Base-by-base conservation (phyloP, 139 green algal species). In the Limnomonas spitsbergensis region DNA sequence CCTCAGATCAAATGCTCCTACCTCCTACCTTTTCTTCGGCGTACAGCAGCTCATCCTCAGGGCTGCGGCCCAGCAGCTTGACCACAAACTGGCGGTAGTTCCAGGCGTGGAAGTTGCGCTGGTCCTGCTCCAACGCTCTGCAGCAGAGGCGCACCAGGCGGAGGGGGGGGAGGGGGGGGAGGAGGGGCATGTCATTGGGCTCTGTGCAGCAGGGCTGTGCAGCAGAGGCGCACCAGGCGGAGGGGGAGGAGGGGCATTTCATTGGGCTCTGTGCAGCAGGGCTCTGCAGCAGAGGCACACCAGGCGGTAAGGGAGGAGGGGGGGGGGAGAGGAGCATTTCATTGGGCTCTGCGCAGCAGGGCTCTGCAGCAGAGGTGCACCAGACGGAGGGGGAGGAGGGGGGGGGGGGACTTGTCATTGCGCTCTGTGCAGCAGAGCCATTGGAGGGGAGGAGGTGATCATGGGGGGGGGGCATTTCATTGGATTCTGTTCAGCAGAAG, bases 51-150 rank as follows among this genome's bases (percentile, higher is more conserved):
- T 95, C 89, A 0, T 85, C 75, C 67, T 85, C 73, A 27, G 85
- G 52, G 4, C 40, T 38, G 26, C 35, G 86, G 29, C 86, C 88
- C 80, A 93, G 86, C 20, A 81, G 74, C 39, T 75, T 73, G 24
- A 76, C 80, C 0, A 98, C 38, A 29, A 91, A 95, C 69, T 89
- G 86, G 2, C 95, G 85, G 84, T 99, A 98, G 20, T 81, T 87
- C 95, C 95, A 99, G 40, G 88, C 92, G 73, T 98, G 93, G 78
- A 99, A 99, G 84, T 99, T 99, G 54, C 95, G 89, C 31, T 86
- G 81, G 85, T 99, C 95, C n/a, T 82, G 69, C 27, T 93, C 81
- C 69, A 98, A 84, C 38, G 97, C 83, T 74, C 85, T 94, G n/a
- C n/a, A n/a, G n/a, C n/a, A n/a, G n/a, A n/a, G n/a, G n/a, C n/a